Evolutionary conservation across 2,329 filamentous ascomycete species (phyloP).

Genomic region (Ophiostoma novo-ulmi): DNA sequence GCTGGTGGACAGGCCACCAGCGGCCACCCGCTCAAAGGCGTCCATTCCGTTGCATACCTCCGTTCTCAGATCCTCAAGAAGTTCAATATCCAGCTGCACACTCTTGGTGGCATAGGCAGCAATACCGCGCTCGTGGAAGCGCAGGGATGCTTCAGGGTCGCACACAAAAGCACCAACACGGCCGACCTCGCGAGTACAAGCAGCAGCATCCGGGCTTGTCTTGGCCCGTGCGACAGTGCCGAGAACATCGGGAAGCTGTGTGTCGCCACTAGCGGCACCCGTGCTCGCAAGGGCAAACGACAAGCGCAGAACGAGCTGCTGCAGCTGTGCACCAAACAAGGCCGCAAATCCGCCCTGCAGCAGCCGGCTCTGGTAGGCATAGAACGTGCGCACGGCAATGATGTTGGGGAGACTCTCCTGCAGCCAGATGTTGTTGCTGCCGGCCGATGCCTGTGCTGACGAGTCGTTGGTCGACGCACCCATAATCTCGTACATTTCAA

Average conservation of each 20-base stretch:
- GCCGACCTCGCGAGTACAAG: conserved; percentile 45
- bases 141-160: conserved; percentile 40
- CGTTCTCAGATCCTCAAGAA: conserved; percentile 49
- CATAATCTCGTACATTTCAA: conserved; percentile 50
- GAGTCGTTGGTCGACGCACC: conserved; percentile 36
- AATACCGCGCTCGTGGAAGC: conserved; percentile 49
- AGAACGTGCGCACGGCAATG: conserved; percentile 48
- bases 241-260: conserved; percentile 43
- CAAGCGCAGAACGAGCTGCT: conserved; percentile 49
- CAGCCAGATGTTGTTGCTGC: conserved; percentile 43
- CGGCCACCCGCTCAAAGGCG: conserved; percentile 45
- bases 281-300: conserved; percentile 46
- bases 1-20: conserved; percentile 30
- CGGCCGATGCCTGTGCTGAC: conserved; percentile 30
- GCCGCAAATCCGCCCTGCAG: conserved; percentile 48
- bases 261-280: conserved; percentile 33
- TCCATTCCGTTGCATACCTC: conserved; percentile 53
- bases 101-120: conserved; percentile 46
- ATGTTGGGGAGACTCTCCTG: conserved; percentile 45
- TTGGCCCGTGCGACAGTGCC: conserved; percentile 41
- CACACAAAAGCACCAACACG: conserved; percentile 47
- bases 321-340: conserved; percentile 48
- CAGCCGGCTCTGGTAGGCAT: conserved; percentile 48
- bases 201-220: conserved; percentile 43
- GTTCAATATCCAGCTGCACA: conserved; percentile 48